A percentile compares a stretch with the other conserved stretches of the same genome.
Conservation (phyloP, 2,329 filamentous ascomycete species). For the Macroventuria anomochaeta region DNA sequence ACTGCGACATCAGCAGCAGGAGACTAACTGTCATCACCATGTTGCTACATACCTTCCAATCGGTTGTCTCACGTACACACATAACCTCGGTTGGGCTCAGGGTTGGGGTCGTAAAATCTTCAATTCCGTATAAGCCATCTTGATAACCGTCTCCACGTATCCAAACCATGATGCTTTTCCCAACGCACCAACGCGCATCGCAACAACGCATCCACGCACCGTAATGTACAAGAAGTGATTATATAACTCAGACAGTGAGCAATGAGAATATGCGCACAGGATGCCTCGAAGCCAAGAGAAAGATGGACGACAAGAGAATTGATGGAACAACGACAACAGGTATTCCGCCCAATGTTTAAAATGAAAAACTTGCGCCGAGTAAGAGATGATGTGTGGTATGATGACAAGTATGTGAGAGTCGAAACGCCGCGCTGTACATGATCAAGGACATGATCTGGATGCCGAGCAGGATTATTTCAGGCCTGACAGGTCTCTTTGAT, state of each 20-base stretch:
- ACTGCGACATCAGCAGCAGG: no score
- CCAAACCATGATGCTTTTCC: conserved; percentile 9
- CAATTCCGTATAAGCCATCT: conserved; percentile 6
- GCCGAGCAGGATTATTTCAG: background rate
- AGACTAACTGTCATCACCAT: no score
- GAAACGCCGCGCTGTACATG: conserved; percentile 19
- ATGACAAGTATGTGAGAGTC: conserved; percentile 7
- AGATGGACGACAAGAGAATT: background rate
- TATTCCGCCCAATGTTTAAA: conserved; percentile 6
- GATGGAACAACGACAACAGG: background rate
- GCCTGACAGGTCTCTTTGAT: background rate
- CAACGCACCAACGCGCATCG: background rate
- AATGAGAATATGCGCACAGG: conserved; percentile 14
- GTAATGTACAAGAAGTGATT: conserved; percentile 21
- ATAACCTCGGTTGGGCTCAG: conserved; percentile 9
- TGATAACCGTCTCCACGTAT: background rate
- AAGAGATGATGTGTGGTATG: conserved; percentile 3
- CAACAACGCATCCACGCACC: conserved; percentile 1
- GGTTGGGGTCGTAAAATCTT: conserved; percentile 12
- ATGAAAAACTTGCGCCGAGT: conserved; percentile 1
- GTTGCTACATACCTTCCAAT: no score
- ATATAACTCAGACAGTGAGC: conserved; percentile 10
- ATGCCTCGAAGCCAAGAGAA: conserved; percentile 14
- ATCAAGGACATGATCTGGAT: conserved; percentile 1
- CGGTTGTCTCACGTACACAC: no score